Evolutionary conservation across 228 moss, liverwort and hornwort species (phyloP), one percentile per base, ranked within the genome.

Genomic region (Sphagnum magellanicum): DNA sequence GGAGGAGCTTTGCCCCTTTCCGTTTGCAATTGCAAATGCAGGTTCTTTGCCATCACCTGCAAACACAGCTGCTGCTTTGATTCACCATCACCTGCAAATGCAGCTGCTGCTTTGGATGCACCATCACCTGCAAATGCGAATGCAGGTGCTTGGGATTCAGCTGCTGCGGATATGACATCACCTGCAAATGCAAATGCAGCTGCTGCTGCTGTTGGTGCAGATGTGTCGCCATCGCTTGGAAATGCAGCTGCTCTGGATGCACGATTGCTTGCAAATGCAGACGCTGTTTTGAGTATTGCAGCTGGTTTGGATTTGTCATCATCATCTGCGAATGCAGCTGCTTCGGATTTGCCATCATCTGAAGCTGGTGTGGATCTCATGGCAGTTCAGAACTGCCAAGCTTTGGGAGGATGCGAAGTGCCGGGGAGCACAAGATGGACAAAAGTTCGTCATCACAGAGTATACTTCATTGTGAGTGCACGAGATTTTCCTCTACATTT

Each of bases 281-380:
- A 77, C 49, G 49, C 46, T 48, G 74, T 72, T 49, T 67, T 73
- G 55, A 14, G 59, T 11, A 62, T 50, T 16, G 51, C 72, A 0
- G 64, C 72, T 50, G 60, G 51, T 10, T 70, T 5, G 72, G 85
- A 70, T 71, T 75, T 51, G 49, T 61, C 14, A 48, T 75, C 71
- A 5, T 81, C 81, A 46, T 74, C 81, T 11, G 72, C 67, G 50
- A 69, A 81, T 67, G 72, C 72, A 14, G 72, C 81, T 51, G 81
- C 81, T n/a, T 70, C 78, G 63, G 78, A 81, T 71, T 50, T 76
- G 67, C 68, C 78, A 60, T 78, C 84, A 13, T 76, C 17, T 17
- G 17, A 17, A 17, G 17, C 84, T 10, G 73, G 77, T 63, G 83
- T 63, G 52, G 70, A 69, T 15, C 66, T 72, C 63, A 51, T 70